Evolutionary conservation across 306 rosid species (phyloP), one percentile per base, ranked within the genome.

Genomic region (Vigna nakashimae): DNA sequence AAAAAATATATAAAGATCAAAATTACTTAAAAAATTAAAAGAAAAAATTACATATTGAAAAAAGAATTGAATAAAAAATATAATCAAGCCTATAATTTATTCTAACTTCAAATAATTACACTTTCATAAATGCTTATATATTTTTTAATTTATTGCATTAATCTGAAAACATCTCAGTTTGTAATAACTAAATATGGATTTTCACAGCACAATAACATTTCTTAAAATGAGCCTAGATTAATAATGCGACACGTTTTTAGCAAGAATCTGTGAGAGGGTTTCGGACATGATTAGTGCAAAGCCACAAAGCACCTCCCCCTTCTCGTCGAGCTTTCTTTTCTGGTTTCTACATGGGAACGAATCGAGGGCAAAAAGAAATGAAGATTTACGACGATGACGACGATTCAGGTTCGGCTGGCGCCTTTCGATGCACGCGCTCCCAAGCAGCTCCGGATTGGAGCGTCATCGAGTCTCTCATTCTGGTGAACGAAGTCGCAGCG

Each of bases 401-500:
- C 15, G 13, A 4, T 60, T 38, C 30, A 52, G 74, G 14, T 45
- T 59, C 84, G 1, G 84, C 67, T 4, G 45, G 66, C 24, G 68
- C 14, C 2, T 16, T 40, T 14, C 82, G 91, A 12, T 77, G 89
- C 42, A 92, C 96, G 16, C 92, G 96, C 1, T 92, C 92, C 0
- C 96, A 90, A 71, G 87, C 60, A 52, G 90, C 88, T 0, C 96
- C 94, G 0, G 96, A 86, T 20, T 93, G 94, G 98, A 74, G 82
- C 7, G 60, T 84, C 6, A 77, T 81, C 7, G 96, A 87, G 13
- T 57, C 84, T 13, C 89, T 90, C 32, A 86, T 89, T 67, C 92
- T 93, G 17, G 92, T 89, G 36, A 92, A 90, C 79, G 94, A 89
- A 71, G 68, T 89, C 51, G 87, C 90, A 0, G 91, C 96, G 22